These are phyloP conservation scores for Cadophora luteo-olivacea DNA, from an alignment of 2,329 filamentous ascomycete species.

Conservation along the genomic window DNA sequence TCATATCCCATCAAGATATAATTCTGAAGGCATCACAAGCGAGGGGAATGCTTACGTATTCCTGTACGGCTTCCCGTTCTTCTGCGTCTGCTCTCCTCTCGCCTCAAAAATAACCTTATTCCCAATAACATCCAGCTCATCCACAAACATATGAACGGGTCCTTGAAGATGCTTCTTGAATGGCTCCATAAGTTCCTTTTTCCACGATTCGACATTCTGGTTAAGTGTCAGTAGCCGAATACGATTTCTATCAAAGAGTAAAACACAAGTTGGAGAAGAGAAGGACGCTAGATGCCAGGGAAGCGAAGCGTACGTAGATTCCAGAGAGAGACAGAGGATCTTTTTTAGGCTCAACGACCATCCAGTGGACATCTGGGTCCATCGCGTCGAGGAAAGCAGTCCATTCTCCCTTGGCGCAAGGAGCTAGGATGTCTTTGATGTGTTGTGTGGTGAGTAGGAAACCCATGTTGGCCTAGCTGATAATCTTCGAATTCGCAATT, in stretches of 20 bases:
- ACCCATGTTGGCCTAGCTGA: not conserved
- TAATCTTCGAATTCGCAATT: no score
- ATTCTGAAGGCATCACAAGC: not conserved
- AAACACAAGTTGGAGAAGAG: no score
- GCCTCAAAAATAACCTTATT: slow-evolving; percentile 24
- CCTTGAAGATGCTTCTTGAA: not conserved
- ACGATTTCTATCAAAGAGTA: no score
- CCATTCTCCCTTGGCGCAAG: slow-evolving; percentile 19
- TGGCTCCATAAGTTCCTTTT: not conserved
- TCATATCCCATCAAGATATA: no score
- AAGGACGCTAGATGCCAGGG: no score
- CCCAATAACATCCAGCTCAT: slow-evolving; percentile 22
- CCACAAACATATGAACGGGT: slow-evolving; percentile 17
- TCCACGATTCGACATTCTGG: not conserved
- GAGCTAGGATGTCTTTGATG: slow-evolving; percentile 22
- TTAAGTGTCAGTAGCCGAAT: not conserved
- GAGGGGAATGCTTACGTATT: slow-evolving; percentile 14
- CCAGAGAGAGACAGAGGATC: not conserved
- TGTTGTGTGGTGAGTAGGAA: slow-evolving; percentile 20
- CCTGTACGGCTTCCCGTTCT: slow-evolving; percentile 28
- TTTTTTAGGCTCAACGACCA: slow-evolving; percentile 3
- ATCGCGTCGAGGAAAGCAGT: slow-evolving; percentile 22
- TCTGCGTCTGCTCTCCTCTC: slow-evolving; percentile 20
- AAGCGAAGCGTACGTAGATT: not conserved
- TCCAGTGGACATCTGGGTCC: slow-evolving; percentile 28